Evolutionary conservation across 176 grass and related monocot species (phyloP), one percentile per base, ranked within the genome.

Genomic region (Saccharum officinarum): DNA sequence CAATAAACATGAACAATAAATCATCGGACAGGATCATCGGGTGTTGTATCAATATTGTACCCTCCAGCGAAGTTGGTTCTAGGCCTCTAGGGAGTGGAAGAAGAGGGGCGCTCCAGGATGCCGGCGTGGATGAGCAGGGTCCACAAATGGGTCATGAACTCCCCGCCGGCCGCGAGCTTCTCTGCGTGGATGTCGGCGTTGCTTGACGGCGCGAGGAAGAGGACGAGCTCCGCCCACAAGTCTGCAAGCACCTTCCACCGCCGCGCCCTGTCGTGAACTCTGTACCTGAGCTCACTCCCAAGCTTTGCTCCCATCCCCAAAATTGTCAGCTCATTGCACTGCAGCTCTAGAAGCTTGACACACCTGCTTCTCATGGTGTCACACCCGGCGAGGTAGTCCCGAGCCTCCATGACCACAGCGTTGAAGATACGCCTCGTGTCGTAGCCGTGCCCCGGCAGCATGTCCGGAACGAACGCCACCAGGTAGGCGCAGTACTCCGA

Each of bases 101-200:
- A 79, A 37, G 8, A 18, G 20, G 79, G 79, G 0, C 54, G 67
- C 23, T 73, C 67, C 41, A 83, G 63, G 13, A 87, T 77, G n/a
- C 80, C 72, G 11, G 72, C 80, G 34, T 83, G 80, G 42, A 80
- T 69, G 71, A 87, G 71, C 25, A 82, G 72, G 15, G 49, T 30
- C 79, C 86, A 82, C 15, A 70, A 30, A 63, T 83, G 86, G 2
- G 40, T 63, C 40, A 88, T 83, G 86, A 88, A 83, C 41, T 82
- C 86, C 23, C 71, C 71, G 5, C 72, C 28, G 10, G 63, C 20
- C 5, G 64, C 40, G 20, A 83, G 80, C 80, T 10, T 77, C 64
- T 83, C 73, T 0, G 49, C 62, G 45, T 87, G 86, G 10, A 76
- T 57, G 0, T 69, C 86, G 20, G 30, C 20, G 16, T 82, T 69